These are phyloP conservation scores for Penicillium sp. DNA, from an alignment of 2,329 filamentous ascomycete species.

Conservation along the genomic window DNA sequence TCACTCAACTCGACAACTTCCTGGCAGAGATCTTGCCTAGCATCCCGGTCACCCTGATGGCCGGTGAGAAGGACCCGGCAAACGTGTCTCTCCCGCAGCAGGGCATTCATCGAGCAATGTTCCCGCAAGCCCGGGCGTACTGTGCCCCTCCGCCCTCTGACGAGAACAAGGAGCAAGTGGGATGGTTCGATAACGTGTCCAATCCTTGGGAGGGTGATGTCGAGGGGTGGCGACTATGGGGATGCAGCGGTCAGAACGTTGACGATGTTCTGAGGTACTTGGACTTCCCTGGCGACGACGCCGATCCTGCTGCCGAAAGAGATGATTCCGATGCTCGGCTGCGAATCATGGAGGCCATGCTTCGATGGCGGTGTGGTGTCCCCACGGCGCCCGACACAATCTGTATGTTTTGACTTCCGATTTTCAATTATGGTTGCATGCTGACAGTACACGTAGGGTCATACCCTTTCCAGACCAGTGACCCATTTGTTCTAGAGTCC, in stretches of 20 bases:
- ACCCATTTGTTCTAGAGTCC: constrained; percentile 81
- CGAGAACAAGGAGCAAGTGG: constrained; percentile 49
- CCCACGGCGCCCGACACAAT: constrained; percentile 95
- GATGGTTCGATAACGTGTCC: constrained; percentile 86
- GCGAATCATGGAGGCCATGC: constrained; percentile 91
- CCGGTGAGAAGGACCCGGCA: constrained; percentile 81
- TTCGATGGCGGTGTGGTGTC: constrained; percentile 86
- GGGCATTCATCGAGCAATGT: constrained; percentile 88
- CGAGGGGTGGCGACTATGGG: constrained; percentile 85
- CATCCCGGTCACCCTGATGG: constrained; percentile 84
- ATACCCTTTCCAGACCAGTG: constrained; percentile 92
- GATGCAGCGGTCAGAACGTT: constrained; percentile 87
- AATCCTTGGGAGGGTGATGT: constrained; percentile 93
- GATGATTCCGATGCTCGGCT: constrained; percentile 67
- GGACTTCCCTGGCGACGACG: constrained; percentile 46
- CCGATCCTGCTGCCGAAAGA: constrained; percentile 24
- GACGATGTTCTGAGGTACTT: constrained; percentile 94
- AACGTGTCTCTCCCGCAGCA: constrained; percentile 91
- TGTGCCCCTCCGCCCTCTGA: constrained; percentile 41
- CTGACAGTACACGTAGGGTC: constrained; percentile 62
- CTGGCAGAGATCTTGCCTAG: constrained; percentile 78
- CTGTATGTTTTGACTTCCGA: constrained; percentile 60
- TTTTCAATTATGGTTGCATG: neutral
- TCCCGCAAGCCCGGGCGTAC: constrained; percentile 73
- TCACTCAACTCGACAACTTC: constrained; percentile 80